Evolutionary conservation across 495 filamentous ascomycete species (phyloP).

Genomic region (Xylaria flabelliformis): DNA sequence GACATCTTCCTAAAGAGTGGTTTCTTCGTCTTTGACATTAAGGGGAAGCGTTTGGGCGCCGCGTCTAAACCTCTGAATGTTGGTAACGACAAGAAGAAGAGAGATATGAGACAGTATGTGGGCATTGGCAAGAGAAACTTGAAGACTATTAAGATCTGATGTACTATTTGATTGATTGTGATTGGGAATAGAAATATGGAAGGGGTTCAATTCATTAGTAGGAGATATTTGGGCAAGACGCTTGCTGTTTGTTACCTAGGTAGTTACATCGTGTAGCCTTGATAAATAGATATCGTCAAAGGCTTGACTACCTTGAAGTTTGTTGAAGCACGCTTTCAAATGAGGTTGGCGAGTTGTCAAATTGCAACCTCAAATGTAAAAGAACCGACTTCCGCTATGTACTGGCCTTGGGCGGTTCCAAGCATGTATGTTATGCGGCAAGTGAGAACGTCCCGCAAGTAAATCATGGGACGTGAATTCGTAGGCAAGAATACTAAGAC

Average conservation of each 20-base stretch:
- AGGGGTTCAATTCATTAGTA: neutral
- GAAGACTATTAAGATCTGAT: conserved; percentile 18
- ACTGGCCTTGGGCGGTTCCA: neutral
- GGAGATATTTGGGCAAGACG: conserved; percentile 7
- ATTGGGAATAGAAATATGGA: neutral
- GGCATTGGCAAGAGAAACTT: neutral
- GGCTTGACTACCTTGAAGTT: neutral
- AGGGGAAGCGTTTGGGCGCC: conserved; percentile 67
- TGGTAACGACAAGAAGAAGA: conserved; percentile 28
- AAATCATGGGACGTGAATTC: neutral
- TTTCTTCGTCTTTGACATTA: conserved; percentile 79
- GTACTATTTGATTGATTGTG: neutral
- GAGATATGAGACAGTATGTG: conserved; percentile 1
- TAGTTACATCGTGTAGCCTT: neutral
- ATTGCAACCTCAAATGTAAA: neutral
- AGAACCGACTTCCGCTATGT: neutral
- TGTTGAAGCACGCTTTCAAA: neutral
- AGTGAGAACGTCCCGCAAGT: neutral
- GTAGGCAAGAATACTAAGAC: neutral
- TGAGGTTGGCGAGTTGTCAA: neutral
- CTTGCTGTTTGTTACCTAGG: neutral
- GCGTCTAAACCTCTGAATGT: conserved; percentile 57
- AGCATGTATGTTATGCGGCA: neutral
- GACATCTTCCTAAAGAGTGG: conserved; percentile 75
- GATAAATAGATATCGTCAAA: neutral